Evolutionary conservation across 495 filamentous ascomycete genomes (phyloP), one percentile per base, ranked within the genome.

Genomic region (Lophiostoma macrostomum): DNA sequence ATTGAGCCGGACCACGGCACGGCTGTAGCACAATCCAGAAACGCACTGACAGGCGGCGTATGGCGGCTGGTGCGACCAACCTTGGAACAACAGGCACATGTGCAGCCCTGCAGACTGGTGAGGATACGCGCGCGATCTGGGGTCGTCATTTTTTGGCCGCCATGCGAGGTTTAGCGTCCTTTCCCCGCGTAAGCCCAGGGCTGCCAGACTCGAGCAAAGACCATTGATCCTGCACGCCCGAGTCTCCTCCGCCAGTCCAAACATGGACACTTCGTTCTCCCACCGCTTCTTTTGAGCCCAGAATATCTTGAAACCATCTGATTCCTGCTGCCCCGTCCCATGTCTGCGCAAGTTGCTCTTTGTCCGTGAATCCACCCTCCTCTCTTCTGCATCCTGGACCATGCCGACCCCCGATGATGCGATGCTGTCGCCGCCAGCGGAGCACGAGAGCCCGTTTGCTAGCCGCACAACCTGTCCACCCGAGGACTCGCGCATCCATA

Each of bases 361-460:
- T 53, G 42, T 53, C 49, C 35, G 62, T 50, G 30, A 56, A 20
- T 59, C 29, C n/a, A n/a, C n/a, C n/a, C 34, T 42, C 35, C 34
- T 30, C 20, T 57, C 64, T 19, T 66, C 42, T 55, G 35, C 50
- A n/a, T n/a, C 14, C n/a, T 35, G 63, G 66, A 72, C 72, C 69
- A 84, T 83, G 79, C 80, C 80, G 59, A 84, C 80, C 47, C 78
- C 77, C 52, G 69, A 77, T 67, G 73, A 71, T 66, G 71, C 71
- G 53, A 68, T 73, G 50, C 70, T 65, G 27, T 69, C 72, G 48
- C 63, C 67, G 53, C 74, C 75, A 27, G 36, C 54, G 5, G 64
- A 76, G 73, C 69, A 67, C 57, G 66, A 72, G 67, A 58, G 60
- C 46, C 76, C 75, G 58, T 68, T 73, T 54, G 71, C 72, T 46